Evolutionary conservation across 441 rosid genomes (phyloP).

Genomic region (Brassica balearica): DNA sequence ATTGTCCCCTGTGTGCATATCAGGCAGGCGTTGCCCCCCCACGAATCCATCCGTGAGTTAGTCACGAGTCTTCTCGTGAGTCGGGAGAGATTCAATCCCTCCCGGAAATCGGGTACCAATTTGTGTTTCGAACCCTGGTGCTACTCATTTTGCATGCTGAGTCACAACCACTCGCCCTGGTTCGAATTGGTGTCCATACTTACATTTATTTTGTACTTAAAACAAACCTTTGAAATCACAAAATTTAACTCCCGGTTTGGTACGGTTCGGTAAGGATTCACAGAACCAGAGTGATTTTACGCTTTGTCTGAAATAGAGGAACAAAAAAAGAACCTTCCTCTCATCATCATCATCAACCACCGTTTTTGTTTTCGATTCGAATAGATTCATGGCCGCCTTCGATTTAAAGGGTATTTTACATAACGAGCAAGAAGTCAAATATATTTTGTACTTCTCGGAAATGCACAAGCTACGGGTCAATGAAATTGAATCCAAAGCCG

Average conservation of each 20-base stretch:
- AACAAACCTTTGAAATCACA: not conserved
- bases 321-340: not conserved
- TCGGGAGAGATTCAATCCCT: not conserved
- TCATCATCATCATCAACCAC: not conserved
- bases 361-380: not conserved
- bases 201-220: not conserved
- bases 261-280: not conserved
- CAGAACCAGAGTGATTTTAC: not conserved
- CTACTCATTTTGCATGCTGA: slow-evolving; percentile 16
- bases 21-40: not conserved
- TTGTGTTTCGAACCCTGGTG: slow-evolving; percentile 22
- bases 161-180: slow-evolving; percentile 13
- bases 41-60: not conserved
- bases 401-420: not conserved
- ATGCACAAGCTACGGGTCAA: not conserved
- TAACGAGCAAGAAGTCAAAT: not conserved
- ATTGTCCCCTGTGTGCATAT: not conserved
- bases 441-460: not conserved
- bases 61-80: not conserved
- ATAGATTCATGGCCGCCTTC: not conserved
- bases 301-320: not conserved
- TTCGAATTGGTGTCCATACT: slow-evolving; percentile 17
- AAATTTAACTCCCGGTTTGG: not conserved
- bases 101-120: slow-evolving; percentile 20
- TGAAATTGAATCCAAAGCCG: not conserved